Conservation (phyloP, 2,329 filamentous ascomycete genomes). For the Colletotrichum liaoningense region DNA sequence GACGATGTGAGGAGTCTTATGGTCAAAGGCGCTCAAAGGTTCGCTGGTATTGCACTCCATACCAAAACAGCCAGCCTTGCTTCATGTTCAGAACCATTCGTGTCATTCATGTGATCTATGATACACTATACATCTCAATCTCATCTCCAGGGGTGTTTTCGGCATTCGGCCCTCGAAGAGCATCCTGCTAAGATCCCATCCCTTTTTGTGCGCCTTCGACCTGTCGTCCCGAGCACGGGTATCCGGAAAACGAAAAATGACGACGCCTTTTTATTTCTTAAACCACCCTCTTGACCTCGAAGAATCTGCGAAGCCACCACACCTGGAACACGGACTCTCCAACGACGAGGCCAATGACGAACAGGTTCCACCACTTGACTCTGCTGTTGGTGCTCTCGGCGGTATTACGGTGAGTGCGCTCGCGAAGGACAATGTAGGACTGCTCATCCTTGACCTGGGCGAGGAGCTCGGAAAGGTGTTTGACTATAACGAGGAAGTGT, state of each 20-base stretch:
- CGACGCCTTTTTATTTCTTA: slow-evolving; percentile 46
- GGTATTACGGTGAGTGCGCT: slow-evolving; percentile 97
- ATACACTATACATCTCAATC: slow-evolving; percentile 22
- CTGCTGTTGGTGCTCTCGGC: slow-evolving; percentile 97
- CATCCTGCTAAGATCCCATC: neutral
- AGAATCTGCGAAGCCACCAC: slow-evolving; percentile 99
- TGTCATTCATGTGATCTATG: slow-evolving; percentile 29
- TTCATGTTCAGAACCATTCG: slow-evolving; percentile 8
- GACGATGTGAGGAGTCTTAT: no score
- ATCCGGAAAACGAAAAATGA: slow-evolving; percentile 19
- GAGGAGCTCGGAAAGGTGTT: slow-evolving; percentile 84
- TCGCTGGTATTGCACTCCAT: no score
- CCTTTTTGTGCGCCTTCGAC: slow-evolving; percentile 21
- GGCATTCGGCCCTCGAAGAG: neutral
- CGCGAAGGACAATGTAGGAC: slow-evolving; percentile 93
- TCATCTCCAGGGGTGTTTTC: neutral
- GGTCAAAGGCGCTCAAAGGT: no score
- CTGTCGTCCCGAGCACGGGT: slow-evolving; percentile 20
- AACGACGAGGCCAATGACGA: slow-evolving; percentile 89
- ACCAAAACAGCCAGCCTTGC: neutral
- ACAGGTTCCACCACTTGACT: slow-evolving; percentile 99
- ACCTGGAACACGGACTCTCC: slow-evolving; percentile 98
- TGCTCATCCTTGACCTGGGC: slow-evolving; percentile 97
- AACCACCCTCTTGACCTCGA: slow-evolving; percentile 82
- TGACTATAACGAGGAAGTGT: slow-evolving; percentile 67